These are phyloP conservation scores for Chrysanthemum lavandulifolium DNA, from an alignment of 129 eudicot genomes.

Conservation along the genomic window DNA sequence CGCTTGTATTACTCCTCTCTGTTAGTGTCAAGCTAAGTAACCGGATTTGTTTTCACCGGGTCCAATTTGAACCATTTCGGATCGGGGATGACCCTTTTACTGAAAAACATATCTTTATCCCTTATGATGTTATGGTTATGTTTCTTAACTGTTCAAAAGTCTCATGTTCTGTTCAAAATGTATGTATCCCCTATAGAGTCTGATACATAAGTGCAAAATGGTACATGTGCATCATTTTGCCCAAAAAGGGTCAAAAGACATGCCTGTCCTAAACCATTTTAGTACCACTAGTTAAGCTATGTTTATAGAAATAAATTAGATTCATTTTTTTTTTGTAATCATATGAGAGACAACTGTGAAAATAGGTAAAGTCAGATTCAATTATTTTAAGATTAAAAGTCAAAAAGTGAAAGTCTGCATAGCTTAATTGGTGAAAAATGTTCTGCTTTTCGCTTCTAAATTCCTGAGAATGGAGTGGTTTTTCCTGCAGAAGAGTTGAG, in stretches of 20 bases:
- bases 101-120: conserved; percentile 18
- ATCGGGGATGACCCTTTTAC: conserved; percentile 27
- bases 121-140: conserved; percentile 13
- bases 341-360: background rate
- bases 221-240: background rate
- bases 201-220: background rate
- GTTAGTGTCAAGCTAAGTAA: conserved; percentile 31
- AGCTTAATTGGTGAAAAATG: too few relatives aligned
- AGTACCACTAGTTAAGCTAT: background rate
- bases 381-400: conserved; percentile 37
- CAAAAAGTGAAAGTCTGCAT: conserved; percentile 44
- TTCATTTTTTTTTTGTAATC: background rate
- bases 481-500: too few relatives aligned
- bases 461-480: too few relatives aligned
- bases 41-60: conserved; percentile 94
- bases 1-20: conserved; percentile 17
- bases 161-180: background rate
- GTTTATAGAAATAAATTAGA: background rate
- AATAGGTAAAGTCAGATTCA: conserved; percentile 1
- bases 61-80: conserved; percentile 34
- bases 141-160: background rate
- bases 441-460: too few relatives aligned
- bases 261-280: too few relatives aligned
- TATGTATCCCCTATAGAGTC: background rate
- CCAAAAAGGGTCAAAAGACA: background rate